These are phyloP conservation scores for Linnemannia elongata DNA, from an alignment of 192 early-diverging fungal genomes.

Conservation along the genomic window DNA sequence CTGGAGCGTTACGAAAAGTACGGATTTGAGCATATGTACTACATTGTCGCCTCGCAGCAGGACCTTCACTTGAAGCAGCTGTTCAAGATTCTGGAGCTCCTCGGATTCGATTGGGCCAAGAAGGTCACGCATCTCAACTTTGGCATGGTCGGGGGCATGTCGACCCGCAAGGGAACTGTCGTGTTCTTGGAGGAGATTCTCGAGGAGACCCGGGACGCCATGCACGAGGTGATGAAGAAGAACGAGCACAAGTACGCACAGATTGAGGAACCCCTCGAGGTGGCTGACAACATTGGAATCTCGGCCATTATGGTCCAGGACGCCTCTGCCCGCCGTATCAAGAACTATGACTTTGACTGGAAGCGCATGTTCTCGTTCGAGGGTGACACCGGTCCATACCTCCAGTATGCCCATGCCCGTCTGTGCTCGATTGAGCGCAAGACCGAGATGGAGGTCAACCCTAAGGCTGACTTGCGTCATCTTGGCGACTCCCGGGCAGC, in stretches of 20 bases:
- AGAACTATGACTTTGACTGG: conserved; percentile 96
- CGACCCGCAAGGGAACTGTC: conserved; percentile 94
- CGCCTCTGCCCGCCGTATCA: conserved; percentile 89
- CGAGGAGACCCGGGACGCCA: conserved; percentile 84
- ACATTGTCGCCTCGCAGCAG: conserved; percentile 93
- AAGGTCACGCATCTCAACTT: conserved; percentile 93
- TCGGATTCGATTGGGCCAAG: conserved; percentile 86
- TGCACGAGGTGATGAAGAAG: conserved; percentile 93
- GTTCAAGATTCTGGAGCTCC: conserved; percentile 91
- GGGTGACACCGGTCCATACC: conserved; percentile 99
- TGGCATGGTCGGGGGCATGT: conserved; percentile 96
- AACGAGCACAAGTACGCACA: conserved; percentile 90
- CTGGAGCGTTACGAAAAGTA: conserved; percentile 89
- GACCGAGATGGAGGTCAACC: conserved; percentile 70
- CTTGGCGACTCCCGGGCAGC: conserved; percentile 78
- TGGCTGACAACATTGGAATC: conserved; percentile 92
- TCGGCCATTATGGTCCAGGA: conserved; percentile 95
- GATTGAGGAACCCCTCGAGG: conserved; percentile 83
- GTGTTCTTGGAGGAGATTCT: conserved; percentile 98
- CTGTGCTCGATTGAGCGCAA: conserved; percentile 95
- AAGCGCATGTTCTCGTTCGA: conserved; percentile 94
- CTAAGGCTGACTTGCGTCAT: conserved; percentile 74
- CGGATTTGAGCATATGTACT: conserved; percentile 93
- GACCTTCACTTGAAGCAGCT: conserved; percentile 94
- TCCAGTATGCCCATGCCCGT: conserved; percentile 99